These are phyloP conservation scores for Diaporthe longicolla DNA, from an alignment of 2,329 filamentous ascomycete species.

Conservation along the genomic window DNA sequence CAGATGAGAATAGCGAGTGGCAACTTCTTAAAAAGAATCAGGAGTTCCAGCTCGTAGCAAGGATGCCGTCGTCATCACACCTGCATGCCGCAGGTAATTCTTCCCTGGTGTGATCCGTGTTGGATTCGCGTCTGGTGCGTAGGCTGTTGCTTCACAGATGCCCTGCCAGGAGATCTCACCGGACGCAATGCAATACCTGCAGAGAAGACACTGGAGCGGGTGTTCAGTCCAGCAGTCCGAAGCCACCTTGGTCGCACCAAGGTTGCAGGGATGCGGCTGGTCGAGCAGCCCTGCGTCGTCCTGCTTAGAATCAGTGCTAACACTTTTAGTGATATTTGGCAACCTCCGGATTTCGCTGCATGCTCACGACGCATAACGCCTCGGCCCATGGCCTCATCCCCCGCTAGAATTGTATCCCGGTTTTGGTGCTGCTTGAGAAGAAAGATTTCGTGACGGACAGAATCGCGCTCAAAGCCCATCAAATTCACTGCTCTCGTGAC, in stretches of 20 bases:
- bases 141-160: slow-evolving; percentile 7
- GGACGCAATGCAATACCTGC: neutral
- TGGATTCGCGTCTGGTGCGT: neutral
- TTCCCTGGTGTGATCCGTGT: slow-evolving; percentile 11
- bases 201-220: slow-evolving; percentile 30
- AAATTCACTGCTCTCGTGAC: neutral
- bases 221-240: slow-evolving; percentile 33
- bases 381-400: slow-evolving; percentile 9
- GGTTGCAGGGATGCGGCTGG: slow-evolving; percentile 37
- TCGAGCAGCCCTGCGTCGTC: neutral
- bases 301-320: slow-evolving; percentile 24
- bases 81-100: neutral
- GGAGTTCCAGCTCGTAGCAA: neutral
- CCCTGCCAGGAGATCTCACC: slow-evolving; percentile 17
- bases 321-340: slow-evolving; percentile 24
- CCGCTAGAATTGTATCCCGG: neutral
- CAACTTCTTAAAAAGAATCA: slow-evolving; percentile 2
- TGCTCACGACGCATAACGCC: slow-evolving; percentile 16
- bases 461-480: neutral
- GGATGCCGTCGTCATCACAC: neutral
- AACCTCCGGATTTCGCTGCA: slow-evolving; percentile 2
- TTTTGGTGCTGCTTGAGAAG: neutral
- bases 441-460: neutral
- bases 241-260: slow-evolving; percentile 21
- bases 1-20: neutral